Conservation (phyloP, 1,284 basidiomycete species). For the Cutaneotrichosporon sp. region DNA sequence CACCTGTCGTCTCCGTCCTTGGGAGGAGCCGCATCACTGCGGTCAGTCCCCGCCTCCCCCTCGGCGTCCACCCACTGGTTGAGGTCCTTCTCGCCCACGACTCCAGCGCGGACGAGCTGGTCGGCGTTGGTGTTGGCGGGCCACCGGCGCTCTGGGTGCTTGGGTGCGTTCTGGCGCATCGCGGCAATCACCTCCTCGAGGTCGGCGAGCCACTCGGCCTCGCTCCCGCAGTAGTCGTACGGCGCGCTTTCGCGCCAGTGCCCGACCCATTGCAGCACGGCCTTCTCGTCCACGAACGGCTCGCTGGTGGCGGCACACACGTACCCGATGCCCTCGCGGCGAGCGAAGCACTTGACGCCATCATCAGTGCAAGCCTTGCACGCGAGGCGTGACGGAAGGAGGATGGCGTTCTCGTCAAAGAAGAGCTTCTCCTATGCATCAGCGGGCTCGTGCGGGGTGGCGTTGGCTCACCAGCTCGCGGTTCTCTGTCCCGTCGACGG, state of each 20-base stretch:
- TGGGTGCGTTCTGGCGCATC: not conserved
- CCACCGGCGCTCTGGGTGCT: not conserved
- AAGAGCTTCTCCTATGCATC: slow-evolving; percentile 7
- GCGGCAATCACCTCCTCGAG: not conserved
- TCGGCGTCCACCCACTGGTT: slow-evolving; percentile 1
- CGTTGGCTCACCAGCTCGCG: slow-evolving; percentile 1
- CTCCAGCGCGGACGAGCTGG: not conserved
- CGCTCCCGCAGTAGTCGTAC: slow-evolving; percentile 1
- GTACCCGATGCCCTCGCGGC: not conserved
- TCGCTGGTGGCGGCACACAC: not conserved
- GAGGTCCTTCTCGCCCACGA: not conserved
- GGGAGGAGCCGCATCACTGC: not conserved
- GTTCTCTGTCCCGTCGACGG: not conserved
- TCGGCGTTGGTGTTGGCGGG: not conserved
- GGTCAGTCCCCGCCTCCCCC: not conserved
- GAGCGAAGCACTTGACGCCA: not conserved
- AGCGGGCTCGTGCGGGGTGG: not conserved
- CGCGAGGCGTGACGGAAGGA: not conserved
- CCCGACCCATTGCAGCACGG: not conserved
- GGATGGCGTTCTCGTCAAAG: slow-evolving; percentile 6
- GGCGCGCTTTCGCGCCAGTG: slow-evolving; percentile 1
- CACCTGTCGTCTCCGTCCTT: not conserved
- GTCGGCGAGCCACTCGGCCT: slow-evolving; percentile 1
- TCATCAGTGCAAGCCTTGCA: not conserved
- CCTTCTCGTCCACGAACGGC: not conserved